These are phyloP conservation scores for Tolypocladium inflatum DNA, from an alignment of 2,329 filamentous ascomycete species.

Conservation along the genomic window DNA sequence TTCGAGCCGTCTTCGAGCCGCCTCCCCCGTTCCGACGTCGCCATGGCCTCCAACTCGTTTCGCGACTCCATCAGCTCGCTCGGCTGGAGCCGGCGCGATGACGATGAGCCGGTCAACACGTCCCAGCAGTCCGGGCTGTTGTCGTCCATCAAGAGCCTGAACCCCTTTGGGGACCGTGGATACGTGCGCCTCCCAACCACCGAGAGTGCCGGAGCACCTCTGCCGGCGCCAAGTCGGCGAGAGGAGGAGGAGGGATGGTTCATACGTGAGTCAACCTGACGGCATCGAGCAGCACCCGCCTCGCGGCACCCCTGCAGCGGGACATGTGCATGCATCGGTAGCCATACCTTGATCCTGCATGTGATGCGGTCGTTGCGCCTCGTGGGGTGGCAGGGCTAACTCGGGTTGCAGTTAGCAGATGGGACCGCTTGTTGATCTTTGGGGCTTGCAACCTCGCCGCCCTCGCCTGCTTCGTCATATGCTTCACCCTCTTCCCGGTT, in stretches of 20 bases:
- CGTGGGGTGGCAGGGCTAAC: constrained; percentile 27
- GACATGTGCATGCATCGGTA: constrained; percentile 32
- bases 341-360: constrained; percentile 27
- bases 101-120: constrained; percentile 69
- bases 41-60: constrained; percentile 82
- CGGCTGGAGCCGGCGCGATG: constrained; percentile 85
- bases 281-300: constrained; percentile 10
- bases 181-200: constrained; percentile 86
- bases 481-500: constrained; percentile 82
- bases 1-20: neutral
- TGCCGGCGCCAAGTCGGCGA: constrained; percentile 73
- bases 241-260: constrained; percentile 97
- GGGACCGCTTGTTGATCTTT: constrained; percentile 92
- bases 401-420: constrained; percentile 70
- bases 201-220: constrained; percentile 71
- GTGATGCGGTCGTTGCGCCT: constrained; percentile 33
- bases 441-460: constrained; percentile 83
- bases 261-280: constrained; percentile 62
- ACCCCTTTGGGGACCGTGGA: constrained; percentile 78
- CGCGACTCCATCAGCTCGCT: constrained; percentile 90
- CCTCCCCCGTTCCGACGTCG: neutral
- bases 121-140: constrained; percentile 61
- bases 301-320: constrained; percentile 31
- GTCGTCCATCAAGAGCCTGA: constrained; percentile 72
- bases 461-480: constrained; percentile 83